Percentiles rank a stretch among this genome's conserved stretches.
phyloP scores from a whole-genome alignment of 2,329 filamentous ascomycete genomes.

The Zopfia rhizophila region DNA sequence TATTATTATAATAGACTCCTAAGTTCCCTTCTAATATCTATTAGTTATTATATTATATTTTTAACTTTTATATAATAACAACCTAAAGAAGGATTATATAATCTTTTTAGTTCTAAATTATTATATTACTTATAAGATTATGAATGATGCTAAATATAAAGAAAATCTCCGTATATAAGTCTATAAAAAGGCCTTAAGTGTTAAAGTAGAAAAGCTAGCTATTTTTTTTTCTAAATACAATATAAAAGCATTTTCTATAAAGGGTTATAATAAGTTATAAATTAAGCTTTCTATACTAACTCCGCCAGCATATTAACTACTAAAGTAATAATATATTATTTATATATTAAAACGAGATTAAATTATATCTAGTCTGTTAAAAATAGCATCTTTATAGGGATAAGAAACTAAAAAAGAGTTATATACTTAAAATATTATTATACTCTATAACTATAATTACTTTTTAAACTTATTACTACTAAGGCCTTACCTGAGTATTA shows the following conservation, averaged over 20 bases:
- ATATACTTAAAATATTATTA: no score
- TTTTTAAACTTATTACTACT: neutral
- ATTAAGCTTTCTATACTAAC: slow-evolving; percentile 2
- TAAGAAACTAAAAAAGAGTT: no score
- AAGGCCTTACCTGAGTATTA: neutral
- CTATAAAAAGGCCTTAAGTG: neutral
- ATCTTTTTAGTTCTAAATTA: slow-evolving; percentile 7
- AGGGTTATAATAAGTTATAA: slow-evolving; percentile 1
- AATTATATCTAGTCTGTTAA: no score
- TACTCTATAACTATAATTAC: neutral
- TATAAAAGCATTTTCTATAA: neutral
- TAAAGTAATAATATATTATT: no score
- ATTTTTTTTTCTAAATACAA: slow-evolving; percentile 1
- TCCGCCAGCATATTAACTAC: neutral
- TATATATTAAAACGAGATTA: no score
- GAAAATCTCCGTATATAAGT: slow-evolving; percentile 2
- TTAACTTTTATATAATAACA: slow-evolving; percentile 1
- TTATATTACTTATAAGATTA: slow-evolving; percentile 7
- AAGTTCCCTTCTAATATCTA: no score
- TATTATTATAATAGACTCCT: no score
- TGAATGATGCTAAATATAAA: neutral
- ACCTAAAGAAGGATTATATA: no score
- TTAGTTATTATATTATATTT: slow-evolving; percentile 9
- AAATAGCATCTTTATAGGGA: no score
- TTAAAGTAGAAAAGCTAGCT: slow-evolving; percentile 1